Percentiles rank a stretch among this genome's conserved stretches.
Evolutionary conservation across 139 green algal genomes (phyloP).

Genomic region (Coccomyxa sp.): DNA sequence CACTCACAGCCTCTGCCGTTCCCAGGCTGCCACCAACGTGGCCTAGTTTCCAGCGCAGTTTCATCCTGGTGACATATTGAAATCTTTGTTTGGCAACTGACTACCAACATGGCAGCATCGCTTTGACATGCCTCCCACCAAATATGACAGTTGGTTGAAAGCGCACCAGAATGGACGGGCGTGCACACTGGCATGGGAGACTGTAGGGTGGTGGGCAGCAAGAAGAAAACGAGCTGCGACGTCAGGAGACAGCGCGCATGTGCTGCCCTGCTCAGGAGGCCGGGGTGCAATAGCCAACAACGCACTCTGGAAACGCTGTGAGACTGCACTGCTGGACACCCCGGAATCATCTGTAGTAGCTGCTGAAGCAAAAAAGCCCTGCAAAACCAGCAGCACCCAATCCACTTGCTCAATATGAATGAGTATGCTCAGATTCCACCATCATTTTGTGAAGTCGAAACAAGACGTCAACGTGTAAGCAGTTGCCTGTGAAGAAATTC

Average conservation of each 20-base stretch:
- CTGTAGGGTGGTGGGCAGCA: constrained; percentile 59
- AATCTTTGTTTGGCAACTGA: not conserved
- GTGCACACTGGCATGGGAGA: constrained; percentile 8
- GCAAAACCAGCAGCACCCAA: not conserved
- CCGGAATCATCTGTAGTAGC: not conserved
- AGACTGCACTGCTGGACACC: not conserved
- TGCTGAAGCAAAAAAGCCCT: constrained; percentile 1
- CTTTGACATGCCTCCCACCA: not conserved
- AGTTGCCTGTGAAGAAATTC: too few species aligned
- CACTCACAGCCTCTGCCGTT: constrained; percentile 10
- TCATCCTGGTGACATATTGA: not conserved
- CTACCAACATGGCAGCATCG: not conserved
- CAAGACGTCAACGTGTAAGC: too few species aligned
- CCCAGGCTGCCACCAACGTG: not conserved
- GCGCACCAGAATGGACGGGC: not conserved
- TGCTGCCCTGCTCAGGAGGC: not conserved
- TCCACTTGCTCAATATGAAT: not conserved
- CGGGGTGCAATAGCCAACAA: not conserved
- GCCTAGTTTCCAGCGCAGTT: not conserved
- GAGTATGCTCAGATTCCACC: not conserved
- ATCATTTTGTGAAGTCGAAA: too few species aligned
- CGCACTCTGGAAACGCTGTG: not conserved
- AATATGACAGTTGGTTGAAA: not conserved
- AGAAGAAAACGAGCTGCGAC: constrained; percentile 42
- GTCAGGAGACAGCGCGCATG: not conserved